Base-by-base conservation (phyloP, 768 basidiomycete genomes). In the Rhodotorula paludigena region DNA sequence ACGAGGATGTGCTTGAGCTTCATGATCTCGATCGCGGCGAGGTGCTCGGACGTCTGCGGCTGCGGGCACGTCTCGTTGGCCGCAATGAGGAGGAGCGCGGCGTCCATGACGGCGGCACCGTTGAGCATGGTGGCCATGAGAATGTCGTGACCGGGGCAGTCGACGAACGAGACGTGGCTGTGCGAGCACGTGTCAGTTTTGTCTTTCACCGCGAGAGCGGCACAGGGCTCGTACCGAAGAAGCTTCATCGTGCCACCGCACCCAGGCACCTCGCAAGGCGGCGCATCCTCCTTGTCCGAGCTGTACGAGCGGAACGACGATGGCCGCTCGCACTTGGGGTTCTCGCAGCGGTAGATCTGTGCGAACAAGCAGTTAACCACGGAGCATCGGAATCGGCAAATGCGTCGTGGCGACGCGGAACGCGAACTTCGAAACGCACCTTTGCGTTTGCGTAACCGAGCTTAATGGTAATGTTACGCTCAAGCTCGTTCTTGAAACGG, bases 71-170 rank as follows among this genome's bases (percentile, higher is more conserved):
- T 90, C 83, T 99, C 96, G 80, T 99, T 99, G 36, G 90, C 96
- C 30, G 96, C 96, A 65, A 99, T 86, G 60, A 99, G 87, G 2
- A 99, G 84, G 0, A 98, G 82, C 9, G 96, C 96, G 60, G 93
- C 96, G 80, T 98, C 93, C 96, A 98, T 99, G 82, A 98, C 94
- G 16, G 96, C 96, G 48, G 96, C 96, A 79, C 94, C 96, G 84
- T 98, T 98, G 74, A 99, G 83, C 96, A 99, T 99, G 72, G 94
- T 99, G 57, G 96, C 96, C 96, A 99, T 99, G 79, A 99, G 87
- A 86, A 99, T 98, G 80, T 97, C 92, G 85, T 94, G 93, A 69
- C 93, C 77, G 12, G 77, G 77, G 76, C 81, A 82, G 79, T 99
- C 96, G 77, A 99, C 96, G 80, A 99, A 99, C 6, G 94, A 98